Conservation (phyloP, 108 stramenopile species). For the Phaeodactylum tricornutum region DNA sequence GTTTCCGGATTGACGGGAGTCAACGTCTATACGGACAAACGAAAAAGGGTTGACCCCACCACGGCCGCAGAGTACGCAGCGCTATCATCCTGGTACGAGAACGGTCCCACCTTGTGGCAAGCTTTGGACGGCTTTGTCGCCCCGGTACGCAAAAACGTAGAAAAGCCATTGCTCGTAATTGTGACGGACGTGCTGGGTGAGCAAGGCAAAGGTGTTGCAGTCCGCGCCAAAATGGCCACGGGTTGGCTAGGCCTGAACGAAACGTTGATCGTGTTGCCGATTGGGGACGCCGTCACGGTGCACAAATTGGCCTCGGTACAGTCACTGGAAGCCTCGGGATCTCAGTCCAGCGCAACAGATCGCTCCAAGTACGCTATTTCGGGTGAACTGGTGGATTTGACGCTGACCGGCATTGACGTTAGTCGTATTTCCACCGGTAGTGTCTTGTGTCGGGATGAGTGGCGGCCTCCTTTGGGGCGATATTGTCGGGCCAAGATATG, state of each 20-base stretch:
- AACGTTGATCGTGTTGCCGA: conserved; percentile 61
- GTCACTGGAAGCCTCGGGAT: too few species aligned
- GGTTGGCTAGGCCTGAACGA: conserved; percentile 66
- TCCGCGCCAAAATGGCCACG: conserved; percentile 63
- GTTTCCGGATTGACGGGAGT: conserved; percentile 93
- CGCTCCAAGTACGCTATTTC: conserved; percentile 42
- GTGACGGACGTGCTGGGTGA: conserved; percentile 77
- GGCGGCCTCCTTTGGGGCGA: conserved; percentile 59
- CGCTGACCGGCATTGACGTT: conserved; percentile 64
- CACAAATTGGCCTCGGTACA: conserved; percentile 57
- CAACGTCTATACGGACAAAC: conserved; percentile 75
- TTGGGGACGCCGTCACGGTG: conserved; percentile 65
- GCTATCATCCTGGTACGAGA: conserved; percentile 77
- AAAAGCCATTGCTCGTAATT: conserved; percentile 76
- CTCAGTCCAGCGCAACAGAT: conserved; percentile 19
- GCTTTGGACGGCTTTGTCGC: conserved; percentile 60
- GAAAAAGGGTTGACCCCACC: not conserved
- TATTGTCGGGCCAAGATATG: conserved; percentile 76
- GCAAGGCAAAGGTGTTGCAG: conserved; percentile 56
- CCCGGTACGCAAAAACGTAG: conserved; percentile 25
- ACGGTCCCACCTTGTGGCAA: conserved; percentile 87
- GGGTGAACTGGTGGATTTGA: conserved; percentile 83
- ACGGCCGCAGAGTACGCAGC: not conserved
- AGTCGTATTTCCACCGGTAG: conserved; percentile 67
- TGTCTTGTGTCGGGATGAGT: conserved; percentile 54